Base-by-base conservation (phyloP, 2,329 filamentous ascomycete species). In the Lomentospora prolificans region DNA sequence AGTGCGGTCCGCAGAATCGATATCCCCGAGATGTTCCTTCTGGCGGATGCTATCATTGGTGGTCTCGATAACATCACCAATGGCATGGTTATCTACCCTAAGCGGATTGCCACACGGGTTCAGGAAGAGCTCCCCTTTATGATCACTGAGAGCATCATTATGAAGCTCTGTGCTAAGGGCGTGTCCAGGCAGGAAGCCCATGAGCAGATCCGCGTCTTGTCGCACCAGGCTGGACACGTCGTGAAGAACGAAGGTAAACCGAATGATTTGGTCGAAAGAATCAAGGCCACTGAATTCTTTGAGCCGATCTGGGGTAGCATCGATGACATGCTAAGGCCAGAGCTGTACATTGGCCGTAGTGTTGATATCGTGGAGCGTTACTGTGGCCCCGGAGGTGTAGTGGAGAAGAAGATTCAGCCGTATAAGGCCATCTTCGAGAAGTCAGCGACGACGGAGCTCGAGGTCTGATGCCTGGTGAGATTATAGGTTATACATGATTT, bases 81-180 rank as follows among this genome's bases (percentile, higher is more conserved):
- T 55, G 85, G 86, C 8, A 74, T 90, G 9, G 85, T 88, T n/a
- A 80, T 96, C 39, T 96, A 95, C 70, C 88, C 89, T 24, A 78
- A 81, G 57, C 77, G 84, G 56, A 89, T 95, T 66, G 75, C 78
- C 58, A 75, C 78, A 57, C 84, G 79, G 59, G 75, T 95, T 50
- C 78, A 84, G 62, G 79, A 84, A 59, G 88, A 95, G 70, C 80
- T 96, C 12, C 91, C 91, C 1, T 95, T 96, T 72, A 95, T 92
- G 86, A 79, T 84, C 6, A 90, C 85, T 6, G 66, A 61, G 63
- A 58, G 60, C 44, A 84, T 90, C 66, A 88, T 91, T 67, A 90
- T 95, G 88, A 83, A 82, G 61, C 77, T 92, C 56, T 82, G 85
- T 27, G 81, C 82, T 57, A 79, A 84, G 64, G 89, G 88, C 30